These are phyloP conservation scores for Cutaneotrichosporon cavernicola DNA, from an alignment of 1,284 basidiomycete species.

Conservation along the genomic window DNA sequence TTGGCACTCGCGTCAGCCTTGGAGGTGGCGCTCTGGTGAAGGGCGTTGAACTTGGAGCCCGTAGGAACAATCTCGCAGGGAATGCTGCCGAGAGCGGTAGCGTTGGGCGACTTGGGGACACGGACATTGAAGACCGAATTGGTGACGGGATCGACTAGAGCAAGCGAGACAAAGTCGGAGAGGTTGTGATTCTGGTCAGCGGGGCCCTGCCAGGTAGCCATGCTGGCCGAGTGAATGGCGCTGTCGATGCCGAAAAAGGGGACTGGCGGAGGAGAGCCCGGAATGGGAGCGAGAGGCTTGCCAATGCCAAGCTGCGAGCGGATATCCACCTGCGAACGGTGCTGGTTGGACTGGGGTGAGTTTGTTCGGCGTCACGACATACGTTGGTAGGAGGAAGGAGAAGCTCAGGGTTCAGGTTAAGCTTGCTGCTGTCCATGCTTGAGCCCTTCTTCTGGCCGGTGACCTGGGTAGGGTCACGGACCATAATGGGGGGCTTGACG, in stretches of 20 bases:
- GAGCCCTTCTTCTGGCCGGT: constrained; percentile 34
- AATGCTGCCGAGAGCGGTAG: constrained; percentile 3
- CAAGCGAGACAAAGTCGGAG: constrained; percentile 14
- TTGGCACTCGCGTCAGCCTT: constrained; percentile 47
- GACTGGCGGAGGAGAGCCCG: background rate
- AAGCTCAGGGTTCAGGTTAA: background rate
- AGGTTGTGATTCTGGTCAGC: background rate
- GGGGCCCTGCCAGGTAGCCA: constrained; percentile 1
- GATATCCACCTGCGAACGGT: background rate
- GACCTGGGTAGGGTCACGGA: constrained; percentile 36
- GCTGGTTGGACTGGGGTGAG: constrained; percentile 6
- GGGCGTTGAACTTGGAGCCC: constrained; percentile 9
- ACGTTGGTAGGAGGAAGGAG: constrained; percentile 6
- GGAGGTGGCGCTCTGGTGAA: constrained; percentile 17
- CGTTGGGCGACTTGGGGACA: constrained; percentile 14
- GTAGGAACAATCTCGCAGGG: constrained; percentile 11
- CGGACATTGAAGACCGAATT: constrained; percentile 20
- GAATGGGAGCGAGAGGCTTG: constrained; percentile 12
- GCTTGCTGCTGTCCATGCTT: background rate
- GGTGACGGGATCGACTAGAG: constrained; percentile 23
- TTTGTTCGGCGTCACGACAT: background rate
- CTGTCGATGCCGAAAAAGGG: constrained; percentile 5
- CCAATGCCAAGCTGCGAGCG: constrained; percentile 24
- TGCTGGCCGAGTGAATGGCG: constrained; percentile 22
- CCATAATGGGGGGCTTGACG: constrained; percentile 28